Base-by-base conservation (phyloP, 1,284 basidiomycete genomes). In the Somion occarium region DNA sequence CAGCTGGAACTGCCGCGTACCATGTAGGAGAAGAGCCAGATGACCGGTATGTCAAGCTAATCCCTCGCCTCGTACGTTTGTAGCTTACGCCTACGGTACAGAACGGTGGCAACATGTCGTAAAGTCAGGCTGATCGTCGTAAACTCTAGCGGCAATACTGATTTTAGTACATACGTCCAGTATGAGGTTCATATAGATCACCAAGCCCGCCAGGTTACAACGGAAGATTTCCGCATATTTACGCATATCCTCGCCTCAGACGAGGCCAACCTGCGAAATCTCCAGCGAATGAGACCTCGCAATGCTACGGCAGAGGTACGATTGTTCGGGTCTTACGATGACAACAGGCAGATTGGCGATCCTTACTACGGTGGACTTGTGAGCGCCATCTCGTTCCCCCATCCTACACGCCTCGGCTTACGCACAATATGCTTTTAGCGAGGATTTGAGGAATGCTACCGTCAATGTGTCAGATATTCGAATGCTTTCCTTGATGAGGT, bases 361-460 rank as follows among this genome's bases (percentile, higher is more conserved):
- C 87, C 87, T 5, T 90, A 88, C 65, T 89, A 88, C 56, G 87
- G 83, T n/a, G 77, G 78, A 24, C 68, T 73, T 42, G 86, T 86
- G 53, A 65, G 78, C 63, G 34, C 7, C 26, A 50, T 49, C 63
- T 60, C 11, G 38, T 41, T 25, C 30, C 24, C n/a, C 24, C 23
- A 19, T 27, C 22, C 38, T 34, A 3, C 5, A 2, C 4, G 34
- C n/a, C 23, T 44, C 7, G 27, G 23, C 25, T 23, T 46, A 26
- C 18, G 34, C 26, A 20, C 37, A 26, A 23, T 47, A 27, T 24
- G 30, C n/a, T 53, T 23, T 34, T 50, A 83, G 79, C 66, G 68
- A 42, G 78, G 71, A 13, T 88, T 85, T 52, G 83, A 86, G 60
- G 67, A 70, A 37, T 75, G 80, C 20, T 88, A 79, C 58, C 65